phyloP scores from a whole-genome alignment of 2,329 filamentous ascomycete species.

The Pseudocercospora vitis region DNA sequence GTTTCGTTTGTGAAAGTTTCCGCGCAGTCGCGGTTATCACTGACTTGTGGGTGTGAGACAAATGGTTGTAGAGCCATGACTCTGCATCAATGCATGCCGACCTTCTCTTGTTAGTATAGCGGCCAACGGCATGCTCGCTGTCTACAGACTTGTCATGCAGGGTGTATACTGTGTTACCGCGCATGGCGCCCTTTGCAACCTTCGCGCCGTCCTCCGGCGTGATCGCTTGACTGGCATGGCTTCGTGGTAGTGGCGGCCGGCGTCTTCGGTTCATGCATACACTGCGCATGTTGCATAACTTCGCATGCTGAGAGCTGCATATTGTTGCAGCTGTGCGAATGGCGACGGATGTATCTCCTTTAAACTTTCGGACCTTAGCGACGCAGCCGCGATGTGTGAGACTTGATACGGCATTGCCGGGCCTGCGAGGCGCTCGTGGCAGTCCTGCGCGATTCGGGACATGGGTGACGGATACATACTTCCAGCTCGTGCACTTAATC shows the following conservation, averaged over 20 bases:
- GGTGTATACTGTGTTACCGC: not conserved
- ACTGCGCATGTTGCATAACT: not conserved
- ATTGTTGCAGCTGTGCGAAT: not conserved
- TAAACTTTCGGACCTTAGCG: not conserved
- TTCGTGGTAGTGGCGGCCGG: not conserved
- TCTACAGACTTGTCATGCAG: not conserved
- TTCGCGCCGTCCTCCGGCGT: too few relatives aligned
- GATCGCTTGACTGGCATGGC: not conserved
- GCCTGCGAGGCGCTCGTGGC: not conserved
- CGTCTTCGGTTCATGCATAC: not conserved
- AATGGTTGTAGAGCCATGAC: not conserved
- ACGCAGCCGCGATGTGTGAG: not conserved
- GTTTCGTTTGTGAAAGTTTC: too few relatives aligned
- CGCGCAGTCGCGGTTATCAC: not conserved
- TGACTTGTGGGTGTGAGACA: not conserved
- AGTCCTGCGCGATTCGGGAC: not conserved
- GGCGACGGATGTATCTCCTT: too few relatives aligned
- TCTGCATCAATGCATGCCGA: not conserved
- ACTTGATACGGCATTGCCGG: not conserved
- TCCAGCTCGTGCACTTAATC: conserved; percentile 3
- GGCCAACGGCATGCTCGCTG: not conserved
- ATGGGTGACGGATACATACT: not conserved
- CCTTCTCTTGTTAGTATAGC: not conserved
- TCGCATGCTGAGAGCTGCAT: not conserved
- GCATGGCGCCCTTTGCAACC: not conserved